Evolutionary conservation across 768 basidiomycete genomes (phyloP).

Genomic region (Tubosaeta sp.): DNA sequence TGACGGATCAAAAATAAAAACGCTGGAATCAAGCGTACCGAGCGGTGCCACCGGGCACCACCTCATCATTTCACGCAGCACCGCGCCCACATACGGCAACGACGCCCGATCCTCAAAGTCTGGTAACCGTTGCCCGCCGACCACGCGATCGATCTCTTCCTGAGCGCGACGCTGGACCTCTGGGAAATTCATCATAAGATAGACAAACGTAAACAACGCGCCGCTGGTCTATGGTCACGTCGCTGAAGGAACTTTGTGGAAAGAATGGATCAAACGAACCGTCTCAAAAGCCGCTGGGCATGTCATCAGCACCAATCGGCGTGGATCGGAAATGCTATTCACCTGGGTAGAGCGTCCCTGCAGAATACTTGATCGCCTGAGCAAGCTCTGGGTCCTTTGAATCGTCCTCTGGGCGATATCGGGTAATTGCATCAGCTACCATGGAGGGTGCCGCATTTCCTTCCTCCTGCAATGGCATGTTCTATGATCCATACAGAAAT

Average conservation of each 20-base stretch:
- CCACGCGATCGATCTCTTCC: conserved; percentile 29
- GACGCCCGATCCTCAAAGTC: conserved; percentile 24
- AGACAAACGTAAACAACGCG: conserved; percentile 21
- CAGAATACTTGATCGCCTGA: conserved; percentile 15
- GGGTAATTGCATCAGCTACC: conserved; percentile 14
- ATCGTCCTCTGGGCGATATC: conserved; percentile 4
- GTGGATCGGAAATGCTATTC: background rate
- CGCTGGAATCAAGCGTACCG: conserved; percentile 8
- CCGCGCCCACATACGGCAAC: conserved; percentile 32
- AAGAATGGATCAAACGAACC: conserved; percentile 15
- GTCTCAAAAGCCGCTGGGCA: conserved; percentile 29
- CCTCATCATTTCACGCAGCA: conserved; percentile 32
- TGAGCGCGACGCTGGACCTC: conserved; percentile 28
- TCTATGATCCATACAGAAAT: background rate
- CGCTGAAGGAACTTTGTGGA: background rate
- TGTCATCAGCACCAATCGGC: background rate
- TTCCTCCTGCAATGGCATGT: background rate
- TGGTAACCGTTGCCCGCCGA: conserved; percentile 29
- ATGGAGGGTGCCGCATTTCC: conserved; percentile 11
- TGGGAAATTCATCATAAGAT: conserved; percentile 30
- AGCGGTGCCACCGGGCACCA: conserved; percentile 24
- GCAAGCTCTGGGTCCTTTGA: conserved; percentile 8
- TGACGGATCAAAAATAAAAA: background rate
- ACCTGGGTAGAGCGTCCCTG: conserved; percentile 19
- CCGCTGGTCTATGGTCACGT: conserved; percentile 22